Evolutionary conservation across 108 stramenopile genomes (phyloP), one percentile per base, ranked within the genome.

Genomic region (Thalassiosira profunda): DNA sequence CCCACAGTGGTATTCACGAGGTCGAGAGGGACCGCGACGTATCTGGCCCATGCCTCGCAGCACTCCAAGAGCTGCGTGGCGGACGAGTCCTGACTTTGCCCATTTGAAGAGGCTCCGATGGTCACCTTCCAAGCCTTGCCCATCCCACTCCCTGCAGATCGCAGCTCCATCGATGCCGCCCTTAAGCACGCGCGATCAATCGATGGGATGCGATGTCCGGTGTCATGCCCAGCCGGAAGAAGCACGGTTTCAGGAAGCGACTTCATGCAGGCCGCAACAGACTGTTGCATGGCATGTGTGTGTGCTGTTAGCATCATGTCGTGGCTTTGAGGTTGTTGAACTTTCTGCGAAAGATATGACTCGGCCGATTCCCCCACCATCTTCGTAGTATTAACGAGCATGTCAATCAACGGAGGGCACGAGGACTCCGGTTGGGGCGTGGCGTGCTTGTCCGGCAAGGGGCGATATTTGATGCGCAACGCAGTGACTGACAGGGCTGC

Each of bases 11-110:
- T 37, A 8, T 78, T 45, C 3, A 90, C 65, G 42, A 90, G 73
- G 21, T 88, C 79, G 30, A 68, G 41, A 5, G 90, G 85, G 35
- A 90, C 47, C 7, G 86, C 74, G 1, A 89, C 70, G 68, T 79
- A 88, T 43, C 82, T 79, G 1, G 90, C 93, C 93, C 93, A 94
- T 45, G 68, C 40, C 57, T 90, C 84, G 29, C 79, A 82, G 21
- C 40, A 81, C 30, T 36, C 56, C 47, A 66, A 36, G 1, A 58
- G 45, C 41, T 73, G 44, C 12, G 47, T 25, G n/a, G 66, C 51
- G 40, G 57, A 45, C 11, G 54, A 46, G 46, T 70, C 64, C n/a
- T 40, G 46, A 10, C 33, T 5, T 44, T 2, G 26, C 25, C 34
- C 55, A 4, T 24, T 33, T 8, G 35, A 45, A 1, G 25, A 29